Conservation (phyloP, 768 basidiomycete genomes). For the Suillus lakei region DNA sequence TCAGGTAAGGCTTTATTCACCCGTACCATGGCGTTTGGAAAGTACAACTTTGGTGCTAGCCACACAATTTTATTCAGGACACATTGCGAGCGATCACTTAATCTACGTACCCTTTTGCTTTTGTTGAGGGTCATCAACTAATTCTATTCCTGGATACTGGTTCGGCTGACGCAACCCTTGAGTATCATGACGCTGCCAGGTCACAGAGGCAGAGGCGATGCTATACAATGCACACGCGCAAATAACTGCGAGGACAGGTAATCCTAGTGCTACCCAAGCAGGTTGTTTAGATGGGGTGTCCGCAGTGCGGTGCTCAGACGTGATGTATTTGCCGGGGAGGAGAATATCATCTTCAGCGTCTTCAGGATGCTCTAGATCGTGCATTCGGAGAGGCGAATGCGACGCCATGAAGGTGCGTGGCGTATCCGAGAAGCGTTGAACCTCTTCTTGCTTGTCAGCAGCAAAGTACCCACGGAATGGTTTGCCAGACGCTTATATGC, state of each 20-base stretch:
- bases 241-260: background rate
- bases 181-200: background rate
- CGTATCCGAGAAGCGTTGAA: background rate
- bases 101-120: background rate
- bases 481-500: background rate
- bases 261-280: background rate
- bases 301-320: background rate
- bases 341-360: background rate
- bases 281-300: background rate
- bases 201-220: background rate
- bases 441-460: background rate
- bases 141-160: background rate
- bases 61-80: background rate
- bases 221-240: background rate
- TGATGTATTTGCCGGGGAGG: background rate
- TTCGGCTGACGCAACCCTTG: background rate
- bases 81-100: background rate
- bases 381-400: background rate
- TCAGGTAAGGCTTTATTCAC: constrained; percentile 8
- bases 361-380: background rate
- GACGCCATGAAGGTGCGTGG: background rate
- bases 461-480: background rate
- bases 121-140: background rate
- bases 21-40: constrained; percentile 4
- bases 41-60: background rate